Evolutionary conservation across 768 basidiomycete genomes (phyloP), one percentile per base, ranked within the genome.

Genomic region (Lentinus brumalis): DNA sequence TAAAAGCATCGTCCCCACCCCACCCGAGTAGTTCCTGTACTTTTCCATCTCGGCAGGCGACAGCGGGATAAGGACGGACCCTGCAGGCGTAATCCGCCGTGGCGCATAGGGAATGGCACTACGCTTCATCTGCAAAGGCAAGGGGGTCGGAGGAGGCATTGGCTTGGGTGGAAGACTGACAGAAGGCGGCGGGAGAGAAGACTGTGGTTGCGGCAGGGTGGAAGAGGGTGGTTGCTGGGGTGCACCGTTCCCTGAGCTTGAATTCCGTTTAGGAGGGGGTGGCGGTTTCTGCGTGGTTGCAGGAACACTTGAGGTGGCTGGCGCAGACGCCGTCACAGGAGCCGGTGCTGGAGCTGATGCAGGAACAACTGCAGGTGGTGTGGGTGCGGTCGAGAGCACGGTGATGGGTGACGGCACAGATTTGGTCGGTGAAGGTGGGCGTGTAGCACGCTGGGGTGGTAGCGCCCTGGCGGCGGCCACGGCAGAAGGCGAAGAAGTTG

Each of bases 31-130:
- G 58, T 79, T 77, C 67, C 76, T 83, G 73, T 83, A 88, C 64
- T 73, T 74, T 55, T 86, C 81, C 55, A 87, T 78, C 72, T 92
- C 91, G 42, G 79, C 77, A 21, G 75, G 78, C 6, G 89, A 78
- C 67, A 92, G 80, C 2, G 91, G 91, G 4, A 83, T 70, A 65
- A 90, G 81, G 44, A 92, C 82, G 6, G 83, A 83, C 31, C 74
- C 74, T 15, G 90, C 78, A 14, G 86, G 82, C 0, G 91, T 83
- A 66, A 83, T 78, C 46, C 90, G 80, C 53, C 79, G 79, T 4
- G 91, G 91, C 57, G 81, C 86, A 72, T 92, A 92, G 5, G 88
- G 86, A 29, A 84, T 69, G 32, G 63, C 60, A 30, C 69, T 68
- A 3, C 68, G 65, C 29, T 65, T 60, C 14, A 61, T 59, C 29